Base-by-base conservation (phyloP, 371 early-diverging fungal species). In the Mucor indicus region DNA sequence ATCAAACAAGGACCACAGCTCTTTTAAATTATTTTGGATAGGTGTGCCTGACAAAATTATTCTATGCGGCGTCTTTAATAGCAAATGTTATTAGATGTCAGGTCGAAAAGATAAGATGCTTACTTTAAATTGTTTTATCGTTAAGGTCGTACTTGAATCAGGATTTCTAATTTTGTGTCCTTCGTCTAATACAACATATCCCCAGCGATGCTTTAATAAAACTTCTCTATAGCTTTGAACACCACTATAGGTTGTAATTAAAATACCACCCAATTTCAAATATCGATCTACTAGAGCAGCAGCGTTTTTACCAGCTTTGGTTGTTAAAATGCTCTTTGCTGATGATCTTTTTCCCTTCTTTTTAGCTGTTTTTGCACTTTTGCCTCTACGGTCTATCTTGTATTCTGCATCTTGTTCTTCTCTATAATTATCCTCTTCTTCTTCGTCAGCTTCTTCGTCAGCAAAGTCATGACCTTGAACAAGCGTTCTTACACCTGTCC, bases 151-250 rank as follows among this genome's bases (percentile, higher is more conserved):
- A 23, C 87, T 89, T 0, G 98, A 84, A 54, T 96, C 93, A 1
- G 95, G 93, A 52, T 98, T 98, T 50, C 96, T 83, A 29, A 99
- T 95, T 67, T 93, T 91, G 68, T 99, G 99, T 0, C 98, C 99
- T 74, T 99, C 99, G 70, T 99, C 99, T 29, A 98, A 64, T 2
- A 98, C 79, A n/a, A 87, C 84, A 49, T 92, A 93, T 1, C 89
- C 88, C 96, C 96, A 99, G 29, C 71, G 64, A 38, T 83, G 76
- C 12, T 79, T 78, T 10, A 91, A 48, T 3, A 97, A 61, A 0
- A 71, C 59, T 8, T 78, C 70, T 10, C 84, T 64, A 56, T 95
- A 85, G 1, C 79, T 72, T 30, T 87, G 83, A 1, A 96, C 58
- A 17, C 90, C 92, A 8, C 84, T 87, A 51, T 91, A 96, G 0